A percentile compares a stretch with the other conserved stretches of the same genome.
Conservation (phyloP, 2,329 filamentous ascomycete genomes). For the Apiospora koreana region DNA sequence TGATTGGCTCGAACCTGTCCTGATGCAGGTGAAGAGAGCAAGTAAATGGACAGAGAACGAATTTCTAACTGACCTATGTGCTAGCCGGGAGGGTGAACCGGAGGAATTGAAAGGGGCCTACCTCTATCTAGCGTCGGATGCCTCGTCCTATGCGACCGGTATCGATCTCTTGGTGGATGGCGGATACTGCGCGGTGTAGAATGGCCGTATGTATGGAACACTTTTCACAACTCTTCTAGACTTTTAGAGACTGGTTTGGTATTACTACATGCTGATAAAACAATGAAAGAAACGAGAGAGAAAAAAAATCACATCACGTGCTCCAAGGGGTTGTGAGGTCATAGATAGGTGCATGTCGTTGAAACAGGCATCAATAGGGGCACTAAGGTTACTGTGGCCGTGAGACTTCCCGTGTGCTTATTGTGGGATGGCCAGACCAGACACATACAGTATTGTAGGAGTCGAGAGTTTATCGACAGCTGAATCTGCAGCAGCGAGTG, state of each 20-base stretch:
- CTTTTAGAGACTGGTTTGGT: neutral
- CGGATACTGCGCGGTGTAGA: conserved; percentile 62
- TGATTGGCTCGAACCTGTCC: neutral
- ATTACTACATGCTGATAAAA: neutral
- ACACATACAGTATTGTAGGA: neutral
- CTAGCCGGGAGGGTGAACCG: conserved; percentile 66
- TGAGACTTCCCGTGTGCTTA: conserved; percentile 2
- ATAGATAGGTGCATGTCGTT: neutral
- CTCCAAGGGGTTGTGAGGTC: neutral
- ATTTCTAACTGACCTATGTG: conserved; percentile 1
- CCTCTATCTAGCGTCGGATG: conserved; percentile 79
- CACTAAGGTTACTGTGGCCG: neutral
- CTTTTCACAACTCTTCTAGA: neutral
- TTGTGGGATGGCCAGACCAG: neutral
- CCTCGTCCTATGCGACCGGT: conserved; percentile 79
- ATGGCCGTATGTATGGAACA: neutral
- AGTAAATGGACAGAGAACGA: neutral
- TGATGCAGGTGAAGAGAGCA: neutral
- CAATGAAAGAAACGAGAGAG: neutral
- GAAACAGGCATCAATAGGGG: neutral
- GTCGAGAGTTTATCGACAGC: neutral
- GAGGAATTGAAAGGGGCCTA: conserved; percentile 83
- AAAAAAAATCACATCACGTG: neutral
- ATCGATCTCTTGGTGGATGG: conserved; percentile 75
- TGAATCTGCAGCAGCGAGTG: neutral